Conservation (phyloP, 2,329 filamentous ascomycete species). For the Pestalotiopsis sp. region DNA sequence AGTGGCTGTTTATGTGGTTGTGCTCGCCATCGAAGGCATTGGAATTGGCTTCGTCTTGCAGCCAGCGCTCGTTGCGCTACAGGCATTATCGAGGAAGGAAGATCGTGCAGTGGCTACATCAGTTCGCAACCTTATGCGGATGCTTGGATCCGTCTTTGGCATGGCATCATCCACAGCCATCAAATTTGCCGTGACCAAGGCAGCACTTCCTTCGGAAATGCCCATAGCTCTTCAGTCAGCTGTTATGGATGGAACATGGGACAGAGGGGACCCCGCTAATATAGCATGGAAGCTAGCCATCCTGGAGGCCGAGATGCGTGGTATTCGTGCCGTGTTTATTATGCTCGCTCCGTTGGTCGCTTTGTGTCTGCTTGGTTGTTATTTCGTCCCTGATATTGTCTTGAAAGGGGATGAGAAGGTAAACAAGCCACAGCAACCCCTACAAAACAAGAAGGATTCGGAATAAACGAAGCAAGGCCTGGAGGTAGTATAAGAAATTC, state of each 20-base stretch:
- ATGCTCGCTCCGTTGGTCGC: conserved; percentile 23
- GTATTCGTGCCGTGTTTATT: conserved; percentile 26
- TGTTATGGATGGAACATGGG: conserved; percentile 23
- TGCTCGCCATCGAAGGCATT: conserved; percentile 27
- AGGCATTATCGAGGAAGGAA: conserved; percentile 22
- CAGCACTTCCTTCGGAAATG: conserved; percentile 14
- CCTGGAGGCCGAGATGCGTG: conserved; percentile 25
- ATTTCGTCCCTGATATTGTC: conserved; percentile 17
- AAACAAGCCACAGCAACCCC: no score
- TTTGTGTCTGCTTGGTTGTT: conserved; percentile 18
- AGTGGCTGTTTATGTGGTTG: conserved; percentile 20
- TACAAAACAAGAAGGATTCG: no score
- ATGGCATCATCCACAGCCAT: conserved; percentile 21
- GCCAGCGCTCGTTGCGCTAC: conserved; percentile 29
- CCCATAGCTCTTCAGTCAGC: conserved; percentile 15
- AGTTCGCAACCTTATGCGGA: conserved; percentile 29
- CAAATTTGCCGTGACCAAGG: conserved; percentile 19
- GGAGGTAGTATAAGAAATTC: no score
- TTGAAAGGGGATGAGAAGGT: conserved; percentile 14
- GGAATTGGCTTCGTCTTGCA: conserved; percentile 31
- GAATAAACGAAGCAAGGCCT: no score
- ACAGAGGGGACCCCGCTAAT: conserved; percentile 14
- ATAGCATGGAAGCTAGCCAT: conserved; percentile 19
- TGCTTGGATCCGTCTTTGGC: conserved; percentile 26
- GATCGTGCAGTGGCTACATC: conserved; percentile 32